These are phyloP conservation scores for Nitzschia inconspicua DNA, from an alignment of 108 stramenopile species.

Conservation along the genomic window DNA sequence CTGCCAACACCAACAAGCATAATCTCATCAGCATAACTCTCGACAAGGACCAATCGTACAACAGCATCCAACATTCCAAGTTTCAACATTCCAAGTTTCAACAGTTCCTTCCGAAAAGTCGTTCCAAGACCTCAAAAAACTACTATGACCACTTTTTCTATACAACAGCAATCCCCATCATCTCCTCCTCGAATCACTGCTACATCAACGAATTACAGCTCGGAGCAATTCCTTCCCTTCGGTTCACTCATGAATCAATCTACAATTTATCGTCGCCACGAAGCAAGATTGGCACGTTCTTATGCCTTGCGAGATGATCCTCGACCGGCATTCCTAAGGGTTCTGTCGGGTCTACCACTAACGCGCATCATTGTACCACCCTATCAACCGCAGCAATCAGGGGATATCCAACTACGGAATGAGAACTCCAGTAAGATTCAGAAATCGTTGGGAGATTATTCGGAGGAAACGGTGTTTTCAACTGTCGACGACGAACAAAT, in stretches of 20 bases:
- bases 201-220: no score
- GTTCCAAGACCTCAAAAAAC: no score
- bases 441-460: conserved; percentile 3
- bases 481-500: not conserved
- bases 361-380: conserved; percentile 25
- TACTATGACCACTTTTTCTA: no score
- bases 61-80: no score
- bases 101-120: no score
- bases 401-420: not conserved
- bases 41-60: no score
- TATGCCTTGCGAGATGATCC: conserved; percentile 25
- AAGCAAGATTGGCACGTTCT: conserved; percentile 24
- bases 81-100: no score
- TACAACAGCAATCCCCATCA: no score
- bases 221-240: no score
- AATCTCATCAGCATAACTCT: no score
- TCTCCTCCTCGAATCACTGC: no score
- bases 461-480: conserved; percentile 23
- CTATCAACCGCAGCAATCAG: conserved; percentile 10
- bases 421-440: not conserved
- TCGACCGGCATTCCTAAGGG: conserved; percentile 33
- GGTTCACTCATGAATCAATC: conserved; percentile 32
- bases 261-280: conserved; percentile 42
- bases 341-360: conserved; percentile 31
- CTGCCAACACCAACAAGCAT: no score